Evolutionary conservation across 495 filamentous ascomycete genomes (phyloP).

Genomic region (Penicillium cataractarum): DNA sequence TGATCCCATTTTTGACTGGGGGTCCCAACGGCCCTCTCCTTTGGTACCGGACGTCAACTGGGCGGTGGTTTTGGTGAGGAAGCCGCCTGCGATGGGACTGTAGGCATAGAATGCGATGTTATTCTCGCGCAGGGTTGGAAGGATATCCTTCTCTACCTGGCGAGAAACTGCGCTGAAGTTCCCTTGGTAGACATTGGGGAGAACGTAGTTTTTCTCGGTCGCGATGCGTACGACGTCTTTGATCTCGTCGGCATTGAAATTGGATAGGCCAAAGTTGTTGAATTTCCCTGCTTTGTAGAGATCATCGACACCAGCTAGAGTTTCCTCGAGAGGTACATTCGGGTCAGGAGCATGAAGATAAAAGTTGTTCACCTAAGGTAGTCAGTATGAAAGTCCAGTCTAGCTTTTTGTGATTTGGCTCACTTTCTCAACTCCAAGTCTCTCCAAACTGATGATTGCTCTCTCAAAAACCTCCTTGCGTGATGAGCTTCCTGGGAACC

Average conservation of each 20-base stretch:
- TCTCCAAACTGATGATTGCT: neutral
- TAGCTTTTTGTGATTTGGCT: neutral
- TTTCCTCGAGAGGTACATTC: neutral
- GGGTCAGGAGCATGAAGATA: neutral
- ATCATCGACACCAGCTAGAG: neutral
- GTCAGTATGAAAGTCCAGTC: neutral
- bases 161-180: constrained; percentile 46
- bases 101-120: constrained; percentile 55
- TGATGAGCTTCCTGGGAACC: constrained; percentile 2
- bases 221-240: constrained; percentile 39
- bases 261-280: constrained; percentile 45
- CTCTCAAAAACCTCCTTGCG: neutral
- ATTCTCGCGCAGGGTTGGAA: constrained; percentile 56
- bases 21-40: constrained; percentile 3
- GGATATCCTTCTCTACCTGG: constrained; percentile 47
- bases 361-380: constrained; percentile 2
- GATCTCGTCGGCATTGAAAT: constrained; percentile 37
- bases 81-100: constrained; percentile 17
- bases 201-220: constrained; percentile 39
- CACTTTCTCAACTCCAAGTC: constrained; percentile 5
- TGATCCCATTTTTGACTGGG: neutral
- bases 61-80: constrained; percentile 1
- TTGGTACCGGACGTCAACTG: neutral
- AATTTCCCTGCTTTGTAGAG: constrained; percentile 1
- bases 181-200: constrained; percentile 47